Evolutionary conservation across 805 yeast species (phyloP), one percentile per base, ranked within the genome.

Genomic region (Wickerhamiella allomyrinae): DNA sequence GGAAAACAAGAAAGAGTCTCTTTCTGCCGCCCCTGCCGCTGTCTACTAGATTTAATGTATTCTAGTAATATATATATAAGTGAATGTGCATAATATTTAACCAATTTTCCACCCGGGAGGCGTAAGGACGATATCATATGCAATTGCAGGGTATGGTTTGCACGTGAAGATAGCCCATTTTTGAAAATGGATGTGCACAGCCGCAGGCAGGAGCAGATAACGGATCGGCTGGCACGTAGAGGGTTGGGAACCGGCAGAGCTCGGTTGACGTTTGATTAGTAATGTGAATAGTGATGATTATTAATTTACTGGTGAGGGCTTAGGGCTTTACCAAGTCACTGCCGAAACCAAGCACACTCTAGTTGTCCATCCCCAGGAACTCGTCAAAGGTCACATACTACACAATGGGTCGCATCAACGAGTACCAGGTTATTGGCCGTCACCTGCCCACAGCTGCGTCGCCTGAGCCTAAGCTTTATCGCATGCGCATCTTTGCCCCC

Each of bases 401-500:
- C 56, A 44, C 40, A 45, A 53, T 86, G 95, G 82, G 95, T 74
- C 86, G 91, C 78, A 81, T 87, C 71, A 82, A 79, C 78, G 97
- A 89, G 80, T 89, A 87, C 77, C 95, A 91, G 79, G 96, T 91
- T 70, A 91, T 91, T 73, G 99, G 99, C 74, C 95, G 99, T 75
- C 94, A 91, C 76, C 84, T 91, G 71, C 98, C 99, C 61, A 86
- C 95, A 66, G 97, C 86, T 73, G 74, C 87, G 63, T 95, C 83
- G 66, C 95, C 97, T 65, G 95, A 87, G 76, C 99, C 98, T 72
- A 91, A 89, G 80, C 84, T 91, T 74, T 91, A 80, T 94, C 85
- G 98, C 72, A 91, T 91, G 97, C 86, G 95, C 79, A 86, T 91
- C 74, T 91, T 91, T 70, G 98, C 98, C 67, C 87, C 95, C 63